Evolutionary conservation across 139 green algal genomes (phyloP).

Genomic region (Pleodorina starrii): DNA sequence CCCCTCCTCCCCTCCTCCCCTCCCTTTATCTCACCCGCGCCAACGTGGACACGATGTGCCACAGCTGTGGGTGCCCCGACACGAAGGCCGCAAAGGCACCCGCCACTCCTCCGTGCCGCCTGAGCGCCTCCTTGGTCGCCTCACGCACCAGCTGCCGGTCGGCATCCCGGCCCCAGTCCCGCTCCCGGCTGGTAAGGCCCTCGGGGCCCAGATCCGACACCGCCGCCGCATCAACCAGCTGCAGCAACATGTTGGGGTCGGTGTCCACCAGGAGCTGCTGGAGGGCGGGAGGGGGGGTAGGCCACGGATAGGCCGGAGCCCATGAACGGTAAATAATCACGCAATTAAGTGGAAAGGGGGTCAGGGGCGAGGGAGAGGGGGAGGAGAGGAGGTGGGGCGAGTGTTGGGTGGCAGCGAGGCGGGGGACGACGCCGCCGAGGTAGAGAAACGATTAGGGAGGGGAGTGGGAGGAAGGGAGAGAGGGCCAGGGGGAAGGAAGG

Average conservation of each 20-base stretch:
- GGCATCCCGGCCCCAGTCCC: no score
- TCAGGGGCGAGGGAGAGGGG: no score
- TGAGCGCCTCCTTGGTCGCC: slow-evolving; percentile 30
- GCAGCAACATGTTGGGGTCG: background rate
- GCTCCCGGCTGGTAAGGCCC: background rate
- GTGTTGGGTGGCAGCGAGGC: background rate
- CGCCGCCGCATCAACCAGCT: background rate
- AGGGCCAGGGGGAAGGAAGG: background rate
- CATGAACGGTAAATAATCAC: no score
- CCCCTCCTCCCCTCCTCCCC: background rate
- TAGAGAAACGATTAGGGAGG: no score
- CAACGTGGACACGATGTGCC: slow-evolving; percentile 30
- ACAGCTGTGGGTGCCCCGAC: slow-evolving; percentile 23
- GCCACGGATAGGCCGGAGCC: no score
- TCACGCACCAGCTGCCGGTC: slow-evolving; percentile 39
- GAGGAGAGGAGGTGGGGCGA: no score
- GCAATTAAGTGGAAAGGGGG: no score
- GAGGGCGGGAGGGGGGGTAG: background rate
- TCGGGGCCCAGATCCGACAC: background rate
- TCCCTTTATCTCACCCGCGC: slow-evolving; percentile 5
- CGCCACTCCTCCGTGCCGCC: slow-evolving; percentile 23
- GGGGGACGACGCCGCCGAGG: background rate
- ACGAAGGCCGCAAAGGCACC: slow-evolving; percentile 10
- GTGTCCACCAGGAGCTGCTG: background rate
- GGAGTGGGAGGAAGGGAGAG: background rate